These are phyloP conservation scores for Annona squamosa DNA, from an alignment of 164 flowering plant genomes.

Conservation along the genomic window DNA sequence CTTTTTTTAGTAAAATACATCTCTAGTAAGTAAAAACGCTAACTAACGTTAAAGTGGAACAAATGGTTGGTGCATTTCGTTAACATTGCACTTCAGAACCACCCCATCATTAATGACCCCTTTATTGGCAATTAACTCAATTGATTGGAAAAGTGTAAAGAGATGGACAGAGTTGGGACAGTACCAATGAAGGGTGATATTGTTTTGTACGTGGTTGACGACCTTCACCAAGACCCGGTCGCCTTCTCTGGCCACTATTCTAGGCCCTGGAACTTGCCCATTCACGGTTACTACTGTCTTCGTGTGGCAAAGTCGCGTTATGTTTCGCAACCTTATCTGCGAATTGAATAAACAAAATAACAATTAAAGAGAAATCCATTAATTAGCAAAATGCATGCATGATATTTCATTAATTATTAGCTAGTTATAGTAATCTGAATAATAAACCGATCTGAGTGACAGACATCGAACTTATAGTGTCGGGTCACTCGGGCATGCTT, in stretches of 20 bases:
- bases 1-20: too few species aligned
- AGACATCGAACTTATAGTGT: conserved; percentile 34
- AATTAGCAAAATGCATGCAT: neutral
- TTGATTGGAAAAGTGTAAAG: neutral
- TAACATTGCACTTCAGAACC: too few species aligned
- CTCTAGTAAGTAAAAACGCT: neutral
- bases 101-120: neutral
- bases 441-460: neutral
- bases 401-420: neutral
- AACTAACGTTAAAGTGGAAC: too few species aligned
- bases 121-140: neutral
- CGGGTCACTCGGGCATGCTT: conserved; percentile 23
- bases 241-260: conserved; percentile 54
- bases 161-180: neutral
- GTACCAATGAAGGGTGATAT: conserved; percentile 50
- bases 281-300: conserved; percentile 58
- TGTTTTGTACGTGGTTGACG: conserved; percentile 43
- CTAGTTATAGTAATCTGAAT: neutral
- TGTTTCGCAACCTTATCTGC: conserved; percentile 47
- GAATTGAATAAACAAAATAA: neutral
- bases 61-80: too few species aligned
- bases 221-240: conserved; percentile 52
- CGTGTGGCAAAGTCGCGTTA: conserved; percentile 55
- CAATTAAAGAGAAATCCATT: neutral
- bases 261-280: conserved; percentile 58